These are phyloP conservation scores for Ramalina peruviana DNA, from an alignment of 495 filamentous ascomycete species.

Conservation along the genomic window DNA sequence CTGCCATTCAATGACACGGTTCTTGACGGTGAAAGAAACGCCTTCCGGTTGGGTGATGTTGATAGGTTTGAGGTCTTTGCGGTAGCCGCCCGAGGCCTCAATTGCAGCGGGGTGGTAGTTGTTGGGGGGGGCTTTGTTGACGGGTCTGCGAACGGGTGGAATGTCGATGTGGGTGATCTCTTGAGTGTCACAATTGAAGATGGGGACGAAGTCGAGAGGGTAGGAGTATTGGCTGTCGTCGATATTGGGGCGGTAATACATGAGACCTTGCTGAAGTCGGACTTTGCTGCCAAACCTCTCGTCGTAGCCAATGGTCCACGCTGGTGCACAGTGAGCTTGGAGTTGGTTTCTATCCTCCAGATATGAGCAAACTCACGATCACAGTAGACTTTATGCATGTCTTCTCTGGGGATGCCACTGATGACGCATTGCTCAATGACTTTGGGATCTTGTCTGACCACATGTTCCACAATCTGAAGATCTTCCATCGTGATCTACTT, in stretches of 20 bases:
- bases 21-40: slow-evolving; percentile 76
- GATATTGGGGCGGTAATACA: slow-evolving; percentile 83
- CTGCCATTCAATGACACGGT: slow-evolving; percentile 75
- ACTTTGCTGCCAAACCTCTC: slow-evolving; percentile 72
- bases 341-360: background rate
- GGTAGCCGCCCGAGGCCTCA: slow-evolving; percentile 60
- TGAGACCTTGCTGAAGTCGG: slow-evolving; percentile 81
- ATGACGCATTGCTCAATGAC: slow-evolving; percentile 89
- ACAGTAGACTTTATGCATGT: slow-evolving; percentile 90
- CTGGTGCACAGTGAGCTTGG: slow-evolving; percentile 25
- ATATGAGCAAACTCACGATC: slow-evolving; percentile 44
- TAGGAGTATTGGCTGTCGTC: slow-evolving; percentile 87
- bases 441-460: slow-evolving; percentile 65
- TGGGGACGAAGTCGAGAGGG: slow-evolving; percentile 88
- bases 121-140: slow-evolving; percentile 59
- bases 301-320: slow-evolving; percentile 94
- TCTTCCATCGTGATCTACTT: slow-evolving; percentile 86
- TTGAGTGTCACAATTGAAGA: slow-evolving; percentile 72
- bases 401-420: slow-evolving; percentile 69
- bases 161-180: slow-evolving; percentile 83
- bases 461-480: slow-evolving; percentile 70
- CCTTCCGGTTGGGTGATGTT: slow-evolving; percentile 92
- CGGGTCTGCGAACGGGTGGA: slow-evolving; percentile 59
- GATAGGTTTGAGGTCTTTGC: slow-evolving; percentile 77
- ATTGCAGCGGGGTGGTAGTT: slow-evolving; percentile 72